These are phyloP conservation scores for Apium graveolens DNA, from an alignment of 129 eudicot species.

Conservation along the genomic window DNA sequence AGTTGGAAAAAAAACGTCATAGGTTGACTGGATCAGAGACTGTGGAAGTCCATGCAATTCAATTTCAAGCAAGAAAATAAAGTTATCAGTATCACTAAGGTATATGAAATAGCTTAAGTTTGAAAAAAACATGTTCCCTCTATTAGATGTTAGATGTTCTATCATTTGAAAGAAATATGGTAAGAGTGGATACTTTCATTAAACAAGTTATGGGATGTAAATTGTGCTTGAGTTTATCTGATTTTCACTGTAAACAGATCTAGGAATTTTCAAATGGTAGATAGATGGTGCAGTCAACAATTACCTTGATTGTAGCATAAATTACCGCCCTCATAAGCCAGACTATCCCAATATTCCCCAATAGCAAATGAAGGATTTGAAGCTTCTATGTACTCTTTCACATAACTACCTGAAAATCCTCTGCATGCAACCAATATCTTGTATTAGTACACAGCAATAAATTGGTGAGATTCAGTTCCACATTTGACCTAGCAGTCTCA, in stretches of 20 bases:
- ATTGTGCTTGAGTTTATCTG: background rate
- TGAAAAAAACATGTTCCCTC: background rate
- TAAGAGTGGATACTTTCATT: background rate
- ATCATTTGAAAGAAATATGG: background rate
- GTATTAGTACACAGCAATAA: background rate
- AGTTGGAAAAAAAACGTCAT: background rate
- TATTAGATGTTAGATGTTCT: background rate
- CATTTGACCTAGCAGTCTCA: background rate
- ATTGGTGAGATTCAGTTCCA: slow-evolving; percentile 2
- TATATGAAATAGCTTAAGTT: background rate
- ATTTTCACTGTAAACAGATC: background rate
- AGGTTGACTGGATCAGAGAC: background rate
- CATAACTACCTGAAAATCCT: slow-evolving; percentile 65
- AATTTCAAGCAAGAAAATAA: background rate
- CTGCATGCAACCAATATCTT: slow-evolving; percentile 20
- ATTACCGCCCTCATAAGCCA: slow-evolving; percentile 57
- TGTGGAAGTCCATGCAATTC: background rate
- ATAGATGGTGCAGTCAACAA: background rate
- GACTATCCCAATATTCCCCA: slow-evolving; percentile 73
- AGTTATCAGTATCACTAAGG: background rate
- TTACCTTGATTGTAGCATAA: slow-evolving; percentile 70
- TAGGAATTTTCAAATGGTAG: background rate
- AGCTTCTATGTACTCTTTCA: slow-evolving; percentile 57
- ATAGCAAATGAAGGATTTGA: slow-evolving; percentile 63
- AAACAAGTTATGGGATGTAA: background rate